These are phyloP conservation scores for Linnemannia elongata DNA, from an alignment of 192 early-diverging fungal genomes.

Conservation along the genomic window DNA sequence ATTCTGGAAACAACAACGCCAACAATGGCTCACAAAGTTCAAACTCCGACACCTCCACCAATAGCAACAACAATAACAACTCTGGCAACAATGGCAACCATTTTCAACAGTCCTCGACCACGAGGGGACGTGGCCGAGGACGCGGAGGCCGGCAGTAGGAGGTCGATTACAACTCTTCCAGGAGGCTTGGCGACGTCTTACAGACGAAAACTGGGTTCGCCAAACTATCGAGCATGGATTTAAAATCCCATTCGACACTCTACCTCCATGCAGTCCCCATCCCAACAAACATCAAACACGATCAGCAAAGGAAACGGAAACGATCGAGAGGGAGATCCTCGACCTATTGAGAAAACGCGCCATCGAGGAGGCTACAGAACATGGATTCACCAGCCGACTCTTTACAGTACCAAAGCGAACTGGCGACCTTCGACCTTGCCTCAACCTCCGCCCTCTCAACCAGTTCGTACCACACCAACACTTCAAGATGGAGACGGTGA, in stretches of 20 bases:
- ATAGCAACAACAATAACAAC: not conserved
- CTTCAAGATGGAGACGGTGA: slow-evolving; percentile 36
- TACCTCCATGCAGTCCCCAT: not conserved
- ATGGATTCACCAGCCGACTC: slow-evolving; percentile 12
- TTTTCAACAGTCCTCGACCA: not conserved
- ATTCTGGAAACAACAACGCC: no score
- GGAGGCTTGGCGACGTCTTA: not conserved
- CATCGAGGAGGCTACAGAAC: slow-evolving; percentile 26
- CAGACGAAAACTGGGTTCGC: slow-evolving; percentile 20
- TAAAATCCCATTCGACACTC: not conserved
- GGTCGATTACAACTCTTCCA: not conserved
- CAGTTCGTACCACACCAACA: slow-evolving; percentile 16
- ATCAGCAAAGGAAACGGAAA: not conserved
- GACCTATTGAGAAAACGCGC: slow-evolving; percentile 18
- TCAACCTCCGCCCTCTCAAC: slow-evolving; percentile 31
- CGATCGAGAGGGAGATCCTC: slow-evolving; percentile 16
- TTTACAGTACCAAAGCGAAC: slow-evolving; percentile 35
- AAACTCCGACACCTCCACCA: not conserved
- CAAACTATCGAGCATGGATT: slow-evolving; percentile 18
- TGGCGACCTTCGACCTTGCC: slow-evolving; percentile 13
- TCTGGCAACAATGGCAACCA: not conserved
- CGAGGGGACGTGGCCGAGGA: not conserved
- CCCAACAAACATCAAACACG: not conserved
- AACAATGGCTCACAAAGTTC: no score
- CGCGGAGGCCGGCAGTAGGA: not conserved